These are phyloP conservation scores for Vitis hybrid DNA, from an alignment of 177 flowering plant species.

Conservation along the genomic window DNA sequence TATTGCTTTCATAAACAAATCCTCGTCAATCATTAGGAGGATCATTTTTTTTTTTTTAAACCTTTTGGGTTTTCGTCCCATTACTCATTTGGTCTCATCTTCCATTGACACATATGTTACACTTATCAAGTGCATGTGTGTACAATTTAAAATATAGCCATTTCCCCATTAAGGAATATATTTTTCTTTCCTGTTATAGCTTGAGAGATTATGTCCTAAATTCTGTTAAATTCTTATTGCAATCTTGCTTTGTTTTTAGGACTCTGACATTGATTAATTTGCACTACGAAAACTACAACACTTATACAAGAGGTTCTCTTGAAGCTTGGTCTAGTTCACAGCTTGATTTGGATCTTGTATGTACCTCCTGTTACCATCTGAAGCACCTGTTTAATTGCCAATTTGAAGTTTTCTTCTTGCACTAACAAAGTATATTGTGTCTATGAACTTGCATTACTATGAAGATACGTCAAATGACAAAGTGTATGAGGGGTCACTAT, in stretches of 20 bases:
- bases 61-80: neutral
- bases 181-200: neutral
- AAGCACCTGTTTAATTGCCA: neutral
- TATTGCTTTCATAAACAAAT: no score
- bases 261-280: constrained; percentile 60
- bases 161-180: no score
- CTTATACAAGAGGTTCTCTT: constrained; percentile 68
- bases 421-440: no score
- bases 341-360: constrained; percentile 88
- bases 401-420: no score
- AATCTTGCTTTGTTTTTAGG: constrained; percentile 38
- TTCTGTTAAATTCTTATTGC: neutral
- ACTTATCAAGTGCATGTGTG: neutral
- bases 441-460: no score
- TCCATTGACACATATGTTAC: neutral
- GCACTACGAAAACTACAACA: constrained; percentile 59
- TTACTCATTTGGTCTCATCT: neutral
- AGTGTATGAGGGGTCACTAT: no score
- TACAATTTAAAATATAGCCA: no score
- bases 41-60: neutral
- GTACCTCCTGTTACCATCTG: constrained; percentile 21
- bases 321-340: constrained; percentile 89
- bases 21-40: neutral
- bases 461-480: no score
- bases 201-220: neutral